Conservation (phyloP, 805 yeast genomes). For the Saturnispora sekii region DNA sequence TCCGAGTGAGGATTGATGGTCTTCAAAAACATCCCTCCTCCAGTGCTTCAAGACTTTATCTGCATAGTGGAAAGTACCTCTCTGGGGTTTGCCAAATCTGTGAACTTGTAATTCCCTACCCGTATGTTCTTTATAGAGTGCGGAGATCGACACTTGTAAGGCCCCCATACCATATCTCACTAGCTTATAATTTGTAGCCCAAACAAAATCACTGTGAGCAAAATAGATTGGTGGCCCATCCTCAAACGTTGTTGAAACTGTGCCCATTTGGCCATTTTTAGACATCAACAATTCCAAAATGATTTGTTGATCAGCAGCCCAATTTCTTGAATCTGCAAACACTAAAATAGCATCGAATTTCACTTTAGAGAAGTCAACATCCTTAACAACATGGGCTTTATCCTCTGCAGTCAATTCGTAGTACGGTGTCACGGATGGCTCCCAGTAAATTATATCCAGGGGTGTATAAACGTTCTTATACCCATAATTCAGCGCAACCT, state of each 20-base stretch:
- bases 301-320: constrained; percentile 92
- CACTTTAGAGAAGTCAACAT: constrained; percentile 56
- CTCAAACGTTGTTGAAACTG: constrained; percentile 55
- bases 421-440: constrained; percentile 79
- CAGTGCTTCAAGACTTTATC: constrained; percentile 65
- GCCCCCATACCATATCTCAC: constrained; percentile 95
- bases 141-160: constrained; percentile 77
- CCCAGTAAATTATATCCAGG: constrained; percentile 74
- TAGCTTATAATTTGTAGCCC: constrained; percentile 82
- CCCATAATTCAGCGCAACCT: constrained; percentile 77
- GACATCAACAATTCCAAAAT: constrained; percentile 72
- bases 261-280: constrained; percentile 77
- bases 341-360: constrained; percentile 75
- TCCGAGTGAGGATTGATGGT: constrained; percentile 33
- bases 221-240: constrained; percentile 79
- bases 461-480: constrained; percentile 78
- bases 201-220: constrained; percentile 86
- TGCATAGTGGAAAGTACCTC: constrained; percentile 78
- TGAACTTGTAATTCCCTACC: constrained; percentile 73
- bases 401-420: constrained; percentile 72
- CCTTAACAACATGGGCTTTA: constrained; percentile 38
- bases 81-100: constrained; percentile 84
- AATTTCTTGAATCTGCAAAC: constrained; percentile 84
- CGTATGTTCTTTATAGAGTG: constrained; percentile 74
- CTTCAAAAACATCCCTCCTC: constrained; percentile 71